Conservation (phyloP, 441 rosid species). For the Lagerstroemia fauriei region DNA sequence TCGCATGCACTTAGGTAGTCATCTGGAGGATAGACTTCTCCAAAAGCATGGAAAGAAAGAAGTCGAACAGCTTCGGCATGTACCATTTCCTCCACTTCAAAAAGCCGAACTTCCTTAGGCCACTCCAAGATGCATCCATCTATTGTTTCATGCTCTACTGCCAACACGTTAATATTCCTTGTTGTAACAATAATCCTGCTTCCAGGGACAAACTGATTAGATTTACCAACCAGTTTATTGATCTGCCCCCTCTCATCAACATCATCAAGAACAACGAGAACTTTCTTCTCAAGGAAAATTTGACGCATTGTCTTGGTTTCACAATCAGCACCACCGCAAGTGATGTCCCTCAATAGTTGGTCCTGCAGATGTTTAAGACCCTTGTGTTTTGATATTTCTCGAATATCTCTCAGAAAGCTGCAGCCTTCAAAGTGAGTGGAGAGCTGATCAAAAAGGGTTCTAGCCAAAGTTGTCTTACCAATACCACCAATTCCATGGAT, state of each 20-base stretch:
- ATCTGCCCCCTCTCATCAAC: constrained; percentile 6
- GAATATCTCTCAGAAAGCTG: constrained; percentile 3
- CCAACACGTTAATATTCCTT: not conserved
- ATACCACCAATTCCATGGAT: constrained; percentile 19
- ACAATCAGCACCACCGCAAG: not conserved
- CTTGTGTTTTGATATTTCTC: not conserved
- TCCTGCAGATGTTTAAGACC: constrained; percentile 6
- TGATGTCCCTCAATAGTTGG: not conserved
- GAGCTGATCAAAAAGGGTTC: not conserved
- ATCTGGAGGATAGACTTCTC: rapidly evolving
- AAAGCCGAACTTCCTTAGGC: not conserved
- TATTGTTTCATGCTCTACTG: not conserved
- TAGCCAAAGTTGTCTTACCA: constrained; percentile 14
- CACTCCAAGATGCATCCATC: not conserved
- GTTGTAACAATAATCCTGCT: constrained; percentile 14
- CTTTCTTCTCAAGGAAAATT: not conserved
- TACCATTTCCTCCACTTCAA: not conserved
- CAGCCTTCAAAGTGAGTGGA: not conserved
- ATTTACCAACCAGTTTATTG: not conserved
- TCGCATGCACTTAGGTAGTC: rapidly evolving
- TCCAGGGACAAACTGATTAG: not conserved
- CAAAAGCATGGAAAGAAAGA: not conserved
- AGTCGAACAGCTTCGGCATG: not conserved
- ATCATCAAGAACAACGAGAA: constrained; percentile 12
- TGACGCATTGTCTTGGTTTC: not conserved